Percentiles rank a stretch among this genome's conserved stretches.
Evolutionary conservation across 2,329 filamentous ascomycete species (phyloP).

Genomic region (Lachnum nothofagi): DNA sequence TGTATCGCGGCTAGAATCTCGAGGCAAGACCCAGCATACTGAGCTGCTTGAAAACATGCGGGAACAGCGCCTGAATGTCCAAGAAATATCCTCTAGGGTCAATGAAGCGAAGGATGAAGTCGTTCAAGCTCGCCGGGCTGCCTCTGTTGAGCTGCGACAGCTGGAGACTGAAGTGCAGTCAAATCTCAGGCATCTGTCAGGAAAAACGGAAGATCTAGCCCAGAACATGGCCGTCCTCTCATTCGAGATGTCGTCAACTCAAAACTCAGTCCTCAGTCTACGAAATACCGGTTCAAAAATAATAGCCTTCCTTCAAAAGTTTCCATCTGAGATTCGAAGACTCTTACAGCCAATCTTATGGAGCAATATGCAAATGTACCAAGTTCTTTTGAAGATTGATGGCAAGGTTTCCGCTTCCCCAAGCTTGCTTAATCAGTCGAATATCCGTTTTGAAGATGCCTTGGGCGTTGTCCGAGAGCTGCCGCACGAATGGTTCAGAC

Average conservation of each 20-base stretch:
- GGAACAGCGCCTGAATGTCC: not conserved
- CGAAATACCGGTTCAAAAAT: not conserved
- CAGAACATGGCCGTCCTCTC: not conserved
- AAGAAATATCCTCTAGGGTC: not conserved
- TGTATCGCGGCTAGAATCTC: not conserved
- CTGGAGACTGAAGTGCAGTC: not conserved
- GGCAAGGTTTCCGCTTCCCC: not conserved
- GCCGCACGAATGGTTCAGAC: conserved; percentile 2
- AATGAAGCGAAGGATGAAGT: not conserved
- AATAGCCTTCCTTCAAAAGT: not conserved
- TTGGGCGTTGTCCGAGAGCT: not conserved
- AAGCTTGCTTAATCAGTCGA: not conserved
- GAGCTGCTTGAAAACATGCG: not conserved
- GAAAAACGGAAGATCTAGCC: not conserved
- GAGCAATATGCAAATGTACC: conserved; percentile 3
- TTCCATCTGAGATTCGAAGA: not conserved
- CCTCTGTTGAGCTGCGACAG: not conserved
- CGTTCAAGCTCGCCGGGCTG: not conserved
- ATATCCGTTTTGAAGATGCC: conserved; percentile 1
- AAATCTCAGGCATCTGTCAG: not conserved
- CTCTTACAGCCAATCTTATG: not conserved
- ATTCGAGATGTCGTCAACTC: not conserved
- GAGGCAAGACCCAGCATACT: not conserved
- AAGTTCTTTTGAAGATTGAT: not conserved
- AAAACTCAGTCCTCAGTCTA: not conserved